These are phyloP conservation scores for Mortierella antarctica DNA, from an alignment of 192 early-diverging fungal genomes.

Conservation along the genomic window DNA sequence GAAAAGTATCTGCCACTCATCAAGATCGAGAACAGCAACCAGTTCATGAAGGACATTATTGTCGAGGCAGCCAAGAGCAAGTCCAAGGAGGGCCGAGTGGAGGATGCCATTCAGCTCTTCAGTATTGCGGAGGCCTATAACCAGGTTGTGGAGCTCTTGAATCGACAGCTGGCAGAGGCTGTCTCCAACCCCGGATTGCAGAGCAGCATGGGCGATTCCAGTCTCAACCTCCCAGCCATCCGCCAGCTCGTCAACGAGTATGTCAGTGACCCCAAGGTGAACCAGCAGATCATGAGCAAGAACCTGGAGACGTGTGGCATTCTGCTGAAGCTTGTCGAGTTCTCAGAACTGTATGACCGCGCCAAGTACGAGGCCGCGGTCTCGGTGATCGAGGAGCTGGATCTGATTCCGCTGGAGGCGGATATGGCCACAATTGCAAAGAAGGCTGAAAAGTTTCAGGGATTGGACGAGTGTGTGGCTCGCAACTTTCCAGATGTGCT, in stretches of 20 bases:
- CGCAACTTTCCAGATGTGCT: slow-evolving; percentile 83
- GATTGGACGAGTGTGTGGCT: slow-evolving; percentile 73
- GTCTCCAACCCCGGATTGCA: slow-evolving; percentile 49
- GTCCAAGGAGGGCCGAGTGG: slow-evolving; percentile 73
- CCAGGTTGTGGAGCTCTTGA: slow-evolving; percentile 76
- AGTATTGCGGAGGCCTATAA: slow-evolving; percentile 77
- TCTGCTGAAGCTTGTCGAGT: slow-evolving; percentile 70
- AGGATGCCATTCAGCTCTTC: slow-evolving; percentile 81
- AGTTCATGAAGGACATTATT: slow-evolving; percentile 75
- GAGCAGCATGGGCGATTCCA: slow-evolving; percentile 14
- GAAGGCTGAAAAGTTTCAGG: slow-evolving; percentile 73
- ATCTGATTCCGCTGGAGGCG: slow-evolving; percentile 71
- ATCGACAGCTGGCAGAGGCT: slow-evolving; percentile 75
- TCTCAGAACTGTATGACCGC: slow-evolving; percentile 62
- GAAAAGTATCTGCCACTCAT: slow-evolving; percentile 77
- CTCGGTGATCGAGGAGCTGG: slow-evolving; percentile 62
- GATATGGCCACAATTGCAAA: slow-evolving; percentile 69
- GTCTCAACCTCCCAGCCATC: slow-evolving; percentile 38
- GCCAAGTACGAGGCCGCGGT: slow-evolving; percentile 72
- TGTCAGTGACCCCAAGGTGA: slow-evolving; percentile 26
- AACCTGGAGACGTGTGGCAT: slow-evolving; percentile 64
- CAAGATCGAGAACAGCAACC: slow-evolving; percentile 64
- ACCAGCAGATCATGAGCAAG: slow-evolving; percentile 32
- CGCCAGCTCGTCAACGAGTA: slow-evolving; percentile 29
- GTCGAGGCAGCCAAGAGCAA: slow-evolving; percentile 76